A percentile compares a stretch with the other conserved stretches of the same genome.
Conservation (phyloP, 2,329 filamentous ascomycete species). For the Magnaporthales sp. region DNA sequence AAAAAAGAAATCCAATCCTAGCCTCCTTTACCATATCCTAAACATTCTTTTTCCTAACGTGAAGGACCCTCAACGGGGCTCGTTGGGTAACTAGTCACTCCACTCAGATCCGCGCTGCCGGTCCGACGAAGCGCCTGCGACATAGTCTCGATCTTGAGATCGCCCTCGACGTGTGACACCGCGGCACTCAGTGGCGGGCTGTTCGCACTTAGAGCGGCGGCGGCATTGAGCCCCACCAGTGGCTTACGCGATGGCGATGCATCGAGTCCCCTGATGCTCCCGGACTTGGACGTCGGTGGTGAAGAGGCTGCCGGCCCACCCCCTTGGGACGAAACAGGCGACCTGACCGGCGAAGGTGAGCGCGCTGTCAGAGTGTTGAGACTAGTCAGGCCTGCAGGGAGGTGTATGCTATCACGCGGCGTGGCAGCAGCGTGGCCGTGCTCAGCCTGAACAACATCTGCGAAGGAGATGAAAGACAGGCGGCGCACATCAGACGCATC, state of each 20-base stretch:
- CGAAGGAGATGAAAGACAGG: conserved; percentile 92
- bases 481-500: conserved; percentile 73
- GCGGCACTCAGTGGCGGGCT: conserved; percentile 43
- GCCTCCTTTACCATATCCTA: neutral
- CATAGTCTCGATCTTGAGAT: conserved; percentile 91
- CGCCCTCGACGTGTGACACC: conserved; percentile 30
- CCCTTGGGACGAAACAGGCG: conserved; percentile 65
- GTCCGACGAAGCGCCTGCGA: conserved; percentile 78
- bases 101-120: conserved; percentile 68
- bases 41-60: conserved; percentile 4
- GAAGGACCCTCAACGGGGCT: conserved; percentile 44
- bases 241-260: conserved; percentile 53
- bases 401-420: conserved; percentile 61
- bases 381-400: conserved; percentile 54
- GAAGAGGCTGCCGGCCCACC: conserved; percentile 45
- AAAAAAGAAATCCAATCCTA: neutral
- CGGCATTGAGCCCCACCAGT: conserved; percentile 20
- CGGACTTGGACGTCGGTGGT: conserved; percentile 67
- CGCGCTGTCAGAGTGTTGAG: conserved; percentile 39
- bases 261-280: conserved; percentile 67
- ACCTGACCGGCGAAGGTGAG: conserved; percentile 73
- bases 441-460: conserved; percentile 85
- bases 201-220: conserved; percentile 19
- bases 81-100: conserved; percentile 44
- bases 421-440: conserved; percentile 49